Conservation (phyloP, 768 basidiomycete species). For the Dendrothele bispora region DNA sequence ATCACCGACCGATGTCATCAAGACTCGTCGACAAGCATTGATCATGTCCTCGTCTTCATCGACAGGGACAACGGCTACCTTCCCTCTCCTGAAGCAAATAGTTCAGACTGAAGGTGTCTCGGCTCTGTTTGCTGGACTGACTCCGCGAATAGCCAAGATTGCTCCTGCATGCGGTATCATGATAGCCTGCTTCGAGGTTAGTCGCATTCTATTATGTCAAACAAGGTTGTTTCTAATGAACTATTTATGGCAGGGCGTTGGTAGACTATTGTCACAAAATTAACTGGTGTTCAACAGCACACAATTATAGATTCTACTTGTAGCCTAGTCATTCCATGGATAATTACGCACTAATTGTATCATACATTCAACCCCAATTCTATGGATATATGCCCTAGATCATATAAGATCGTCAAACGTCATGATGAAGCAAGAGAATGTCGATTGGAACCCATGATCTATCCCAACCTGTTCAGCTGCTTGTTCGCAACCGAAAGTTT, state of each 20-base stretch:
- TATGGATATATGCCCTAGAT: slow-evolving; percentile 1
- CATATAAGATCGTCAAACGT: slow-evolving; percentile 5
- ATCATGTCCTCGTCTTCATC: slow-evolving; percentile 57
- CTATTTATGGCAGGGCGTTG: slow-evolving; percentile 49
- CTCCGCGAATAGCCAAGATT: slow-evolving; percentile 91
- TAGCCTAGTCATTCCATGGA: slow-evolving; percentile 1
- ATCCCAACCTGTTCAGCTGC: slow-evolving; percentile 79
- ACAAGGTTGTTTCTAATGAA: slow-evolving; percentile 12
- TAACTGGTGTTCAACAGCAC: not conserved
- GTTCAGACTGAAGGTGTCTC: slow-evolving; percentile 74
- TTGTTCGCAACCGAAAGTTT: slow-evolving; percentile 82
- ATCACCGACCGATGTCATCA: slow-evolving; percentile 95
- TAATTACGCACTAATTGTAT: slow-evolving; percentile 5
- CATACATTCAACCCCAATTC: not conserved
- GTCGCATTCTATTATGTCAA: slow-evolving; percentile 18
- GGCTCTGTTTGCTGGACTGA: slow-evolving; percentile 81
- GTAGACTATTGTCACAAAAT: slow-evolving; percentile 45
- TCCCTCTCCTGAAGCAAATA: slow-evolving; percentile 69
- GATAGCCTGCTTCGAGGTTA: slow-evolving; percentile 93
- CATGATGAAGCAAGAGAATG: not conserved
- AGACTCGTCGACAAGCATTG: slow-evolving; percentile 88
- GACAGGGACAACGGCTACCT: slow-evolving; percentile 42
- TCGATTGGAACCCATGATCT: slow-evolving; percentile 16
- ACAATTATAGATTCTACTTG: not conserved
- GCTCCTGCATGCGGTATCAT: slow-evolving; percentile 98